phyloP scores from a whole-genome alignment of 305 asterid species.

The Fraxinus angustifolia region DNA sequence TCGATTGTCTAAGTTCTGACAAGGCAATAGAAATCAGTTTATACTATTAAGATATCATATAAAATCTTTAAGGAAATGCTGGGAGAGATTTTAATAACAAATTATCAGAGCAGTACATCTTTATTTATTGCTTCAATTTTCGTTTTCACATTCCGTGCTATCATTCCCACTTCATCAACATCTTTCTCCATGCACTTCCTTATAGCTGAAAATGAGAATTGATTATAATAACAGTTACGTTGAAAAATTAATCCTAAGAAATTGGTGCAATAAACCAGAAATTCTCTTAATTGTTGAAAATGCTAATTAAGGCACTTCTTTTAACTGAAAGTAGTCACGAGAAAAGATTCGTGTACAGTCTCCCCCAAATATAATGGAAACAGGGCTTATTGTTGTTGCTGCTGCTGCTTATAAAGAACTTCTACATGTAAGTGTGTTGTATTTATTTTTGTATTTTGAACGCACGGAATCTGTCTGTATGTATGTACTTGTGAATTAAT shows the following conservation, averaged over 20 bases:
- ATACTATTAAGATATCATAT: not conserved
- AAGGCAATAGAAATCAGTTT: constrained; percentile 13
- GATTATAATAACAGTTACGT: not conserved
- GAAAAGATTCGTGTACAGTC: not conserved
- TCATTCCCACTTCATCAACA: constrained; percentile 76
- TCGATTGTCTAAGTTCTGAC: constrained; percentile 70
- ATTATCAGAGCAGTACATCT: constrained; percentile 44
- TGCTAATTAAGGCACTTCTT: not conserved
- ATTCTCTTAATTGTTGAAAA: not conserved
- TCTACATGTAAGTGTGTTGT: not conserved
- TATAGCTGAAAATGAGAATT: constrained; percentile 47
- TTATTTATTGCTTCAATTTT: constrained; percentile 60
- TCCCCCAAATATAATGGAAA: not conserved
- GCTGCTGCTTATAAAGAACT: not conserved
- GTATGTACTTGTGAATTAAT: not conserved
- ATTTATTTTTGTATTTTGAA: not conserved
- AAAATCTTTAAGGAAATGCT: not conserved
- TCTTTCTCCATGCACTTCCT: constrained; percentile 90
- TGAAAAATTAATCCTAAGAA: not conserved
- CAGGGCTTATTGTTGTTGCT: not conserved
- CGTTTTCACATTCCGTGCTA: constrained; percentile 62
- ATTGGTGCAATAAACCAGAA: not conserved
- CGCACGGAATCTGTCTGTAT: not conserved
- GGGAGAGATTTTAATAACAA: constrained; percentile 13
- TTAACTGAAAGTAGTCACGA: not conserved